Base-by-base conservation (phyloP, 2,329 filamentous ascomycete genomes). In the Fusarium algeriense region DNA sequence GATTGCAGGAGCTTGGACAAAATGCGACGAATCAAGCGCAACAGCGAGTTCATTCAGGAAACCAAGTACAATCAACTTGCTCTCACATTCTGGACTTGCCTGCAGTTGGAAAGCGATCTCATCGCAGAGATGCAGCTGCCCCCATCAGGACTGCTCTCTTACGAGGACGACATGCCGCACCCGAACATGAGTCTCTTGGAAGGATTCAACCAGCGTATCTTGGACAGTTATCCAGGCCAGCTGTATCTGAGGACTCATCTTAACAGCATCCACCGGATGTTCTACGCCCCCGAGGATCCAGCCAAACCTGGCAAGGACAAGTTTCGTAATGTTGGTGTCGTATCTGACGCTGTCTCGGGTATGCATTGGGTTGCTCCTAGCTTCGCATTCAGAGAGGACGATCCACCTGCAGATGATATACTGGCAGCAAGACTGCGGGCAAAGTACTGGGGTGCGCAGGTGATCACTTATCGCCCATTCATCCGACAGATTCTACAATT, bases 81-180 rank as follows among this genome's bases (percentile, higher is more conserved):
- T 17, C 87, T 97, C 74, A 92, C 93, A 1, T 98, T 95, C 76
- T 98, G 95, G 95, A 96, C 95, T 10, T 97, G 93, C 78, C 84
- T 98, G 69, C 95, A 98, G 77, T 86, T 98, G 14, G 95, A 98
- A 81, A 97, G 94, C 80, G 95, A 98, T 79, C 93, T 98, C 48
- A 87, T 98, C 49, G 96, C 96, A 6, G 96, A 99, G 81, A 85
- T 98, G 64, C 88, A 85, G 19, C 82, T 89, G 5, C 87, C 88
- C 2, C 88, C 89, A 6, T 90, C 89, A 1, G 87, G 87, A 3
- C 86, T 91, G 57, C 80, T 91, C n/a, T 84, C 83, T 2, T 90
- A 87, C 71, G 89, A 90, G 77, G 85, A 88, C 23, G 85, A 88
- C 50, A 90, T 94, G 81, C 89, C 91, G 12, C 89, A 90, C 76